phyloP scores from a whole-genome alignment of 2,329 filamentous ascomycete genomes.

The Colletotrichum filicis region DNA sequence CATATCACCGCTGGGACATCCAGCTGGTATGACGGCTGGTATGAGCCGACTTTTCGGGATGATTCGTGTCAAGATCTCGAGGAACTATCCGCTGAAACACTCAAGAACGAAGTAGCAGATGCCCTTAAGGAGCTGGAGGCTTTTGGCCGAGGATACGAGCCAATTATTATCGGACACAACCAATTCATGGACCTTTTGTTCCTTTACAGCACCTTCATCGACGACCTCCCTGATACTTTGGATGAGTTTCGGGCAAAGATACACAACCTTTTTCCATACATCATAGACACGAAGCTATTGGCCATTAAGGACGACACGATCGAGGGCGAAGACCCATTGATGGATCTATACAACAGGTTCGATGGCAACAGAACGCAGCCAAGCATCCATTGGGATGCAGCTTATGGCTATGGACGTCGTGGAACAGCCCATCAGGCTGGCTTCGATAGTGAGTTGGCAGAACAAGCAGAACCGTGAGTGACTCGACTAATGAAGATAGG shows the following conservation, averaged over 20 bases:
- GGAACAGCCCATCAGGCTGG: conserved; percentile 18
- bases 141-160: conserved; percentile 42
- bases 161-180: conserved; percentile 71
- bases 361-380: neutral
- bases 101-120: neutral
- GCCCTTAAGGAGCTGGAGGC: conserved; percentile 34
- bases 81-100: neutral
- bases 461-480: neutral
- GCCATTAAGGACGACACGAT: conserved; percentile 50
- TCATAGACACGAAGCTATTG: conserved; percentile 72
- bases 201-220: conserved; percentile 71
- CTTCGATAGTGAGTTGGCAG: conserved; percentile 8
- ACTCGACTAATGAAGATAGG: neutral
- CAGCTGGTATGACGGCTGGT: accelerated
- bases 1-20: neutral
- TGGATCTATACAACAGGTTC: conserved; percentile 3
- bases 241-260: no score
- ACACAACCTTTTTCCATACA: no score
- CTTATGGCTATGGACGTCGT: conserved; percentile 9
- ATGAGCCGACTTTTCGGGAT: neutral
- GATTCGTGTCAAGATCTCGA: neutral
- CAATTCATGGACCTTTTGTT: conserved; percentile 73
- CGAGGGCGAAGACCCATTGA: conserved; percentile 30
- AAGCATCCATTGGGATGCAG: neutral
- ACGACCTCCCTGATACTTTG: no score